Evolutionary conservation across 352 stramenopile genomes (phyloP).

Genomic region (Phytophthora citrophthora): DNA sequence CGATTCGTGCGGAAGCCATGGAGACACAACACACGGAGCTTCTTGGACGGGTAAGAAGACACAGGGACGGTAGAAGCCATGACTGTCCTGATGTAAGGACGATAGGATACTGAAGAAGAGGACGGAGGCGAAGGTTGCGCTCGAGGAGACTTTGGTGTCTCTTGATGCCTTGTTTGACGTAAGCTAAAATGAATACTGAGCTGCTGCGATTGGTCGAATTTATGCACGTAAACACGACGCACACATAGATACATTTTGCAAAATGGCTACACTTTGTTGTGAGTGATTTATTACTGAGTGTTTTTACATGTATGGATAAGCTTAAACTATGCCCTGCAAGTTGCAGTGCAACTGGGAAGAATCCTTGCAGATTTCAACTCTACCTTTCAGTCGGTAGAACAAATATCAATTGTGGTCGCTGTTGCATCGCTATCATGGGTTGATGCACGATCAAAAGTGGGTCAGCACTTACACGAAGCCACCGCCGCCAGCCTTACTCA

Average conservation of each 20-base stretch:
- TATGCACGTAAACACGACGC: not conserved
- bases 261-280: no score
- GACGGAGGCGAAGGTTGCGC: not conserved
- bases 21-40: constrained; percentile 74
- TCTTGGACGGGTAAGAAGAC: constrained; percentile 15
- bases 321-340: no score
- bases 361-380: constrained; percentile 1
- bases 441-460: constrained; percentile 3
- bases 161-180: constrained; percentile 23
- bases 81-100: not conserved
- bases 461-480: constrained; percentile 15
- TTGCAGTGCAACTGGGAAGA: not conserved
- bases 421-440: constrained; percentile 1
- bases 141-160: not conserved
- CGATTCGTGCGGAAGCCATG: constrained; percentile 78
- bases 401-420: not conserved
- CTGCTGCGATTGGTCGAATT: constrained; percentile 1
- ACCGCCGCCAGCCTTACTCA: constrained; percentile 22
- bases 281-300: no score
- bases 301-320: no score
- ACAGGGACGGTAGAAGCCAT: not conserved
- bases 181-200: constrained; percentile 8
- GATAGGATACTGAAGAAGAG: constrained; percentile 6
- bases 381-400: constrained; percentile 23
- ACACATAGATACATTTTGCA: no score